Evolutionary conservation across 805 yeast genomes (phyloP).

Genomic region (Kodamaea laetipori): DNA sequence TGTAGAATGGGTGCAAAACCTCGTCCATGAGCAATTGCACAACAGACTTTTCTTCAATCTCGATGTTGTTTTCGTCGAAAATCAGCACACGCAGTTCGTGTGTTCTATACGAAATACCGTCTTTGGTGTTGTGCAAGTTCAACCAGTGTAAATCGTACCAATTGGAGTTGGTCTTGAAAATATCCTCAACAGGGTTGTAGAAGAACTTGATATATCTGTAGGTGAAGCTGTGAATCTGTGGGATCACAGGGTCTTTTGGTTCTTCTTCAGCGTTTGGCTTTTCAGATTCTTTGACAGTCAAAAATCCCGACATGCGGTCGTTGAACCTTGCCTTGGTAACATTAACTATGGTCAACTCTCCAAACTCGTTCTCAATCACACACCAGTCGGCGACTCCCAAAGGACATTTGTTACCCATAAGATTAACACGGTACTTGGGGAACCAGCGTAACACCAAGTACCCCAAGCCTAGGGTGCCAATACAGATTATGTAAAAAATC

Average conservation of each 20-base stretch:
- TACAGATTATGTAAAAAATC: slow-evolving; percentile 56
- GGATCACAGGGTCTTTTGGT: slow-evolving; percentile 62
- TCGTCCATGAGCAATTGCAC: slow-evolving; percentile 75
- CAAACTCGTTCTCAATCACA: slow-evolving; percentile 90
- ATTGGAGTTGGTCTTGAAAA: slow-evolving; percentile 77
- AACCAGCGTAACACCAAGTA: slow-evolving; percentile 82
- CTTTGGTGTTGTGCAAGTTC: slow-evolving; percentile 52
- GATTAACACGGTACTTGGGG: slow-evolving; percentile 68
- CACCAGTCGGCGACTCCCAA: slow-evolving; percentile 89
- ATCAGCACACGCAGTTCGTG: slow-evolving; percentile 70
- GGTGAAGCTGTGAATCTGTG: slow-evolving; percentile 67
- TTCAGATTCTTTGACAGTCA: slow-evolving; percentile 36
- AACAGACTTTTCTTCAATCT: slow-evolving; percentile 71
- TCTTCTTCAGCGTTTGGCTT: slow-evolving; percentile 21
- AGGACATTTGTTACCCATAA: slow-evolving; percentile 66
- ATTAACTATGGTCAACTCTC: slow-evolving; percentile 66
- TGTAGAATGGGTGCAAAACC: slow-evolving; percentile 91
- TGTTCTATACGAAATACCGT: slow-evolving; percentile 70
- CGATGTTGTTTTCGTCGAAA: slow-evolving; percentile 77
- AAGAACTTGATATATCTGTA: slow-evolving; percentile 83
- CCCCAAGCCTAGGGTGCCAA: slow-evolving; percentile 67
- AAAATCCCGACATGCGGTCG: slow-evolving; percentile 68
- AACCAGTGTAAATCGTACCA: slow-evolving; percentile 89
- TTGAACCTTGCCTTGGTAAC: slow-evolving; percentile 66
- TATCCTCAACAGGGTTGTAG: slow-evolving; percentile 84